phyloP scores from a whole-genome alignment of 768 basidiomycete genomes.

The Rhodotorula toruloides region DNA sequence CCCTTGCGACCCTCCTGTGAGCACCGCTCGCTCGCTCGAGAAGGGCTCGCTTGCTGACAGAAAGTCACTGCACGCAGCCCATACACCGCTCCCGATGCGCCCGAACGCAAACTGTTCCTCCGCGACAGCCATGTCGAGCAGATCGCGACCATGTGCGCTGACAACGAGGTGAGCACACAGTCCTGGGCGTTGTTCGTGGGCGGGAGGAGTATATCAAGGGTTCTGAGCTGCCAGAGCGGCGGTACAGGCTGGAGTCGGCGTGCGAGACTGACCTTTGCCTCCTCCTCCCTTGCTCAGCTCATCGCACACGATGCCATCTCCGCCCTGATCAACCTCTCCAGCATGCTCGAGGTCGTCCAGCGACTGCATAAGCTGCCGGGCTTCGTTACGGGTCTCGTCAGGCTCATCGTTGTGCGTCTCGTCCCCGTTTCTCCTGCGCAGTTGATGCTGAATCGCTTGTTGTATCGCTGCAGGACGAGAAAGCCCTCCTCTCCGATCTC shows the following conservation, averaged over 20 bases:
- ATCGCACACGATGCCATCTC: constrained; percentile 92
- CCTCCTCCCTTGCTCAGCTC: constrained; percentile 40
- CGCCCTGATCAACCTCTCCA: constrained; percentile 87
- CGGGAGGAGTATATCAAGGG: neutral
- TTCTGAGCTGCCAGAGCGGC: too few species aligned
- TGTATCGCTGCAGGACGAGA: constrained; percentile 62
- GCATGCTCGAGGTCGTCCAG: constrained; percentile 62
- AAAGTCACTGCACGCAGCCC: constrained; percentile 67
- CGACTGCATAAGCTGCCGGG: constrained; percentile 60
- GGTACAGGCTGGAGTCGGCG: too few species aligned
- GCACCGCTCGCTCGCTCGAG: neutral
- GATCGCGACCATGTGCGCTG: constrained; percentile 78
- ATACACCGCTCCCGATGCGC: constrained; percentile 56
- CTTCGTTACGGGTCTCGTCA: constrained; percentile 75
- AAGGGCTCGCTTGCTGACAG: constrained; percentile 43
- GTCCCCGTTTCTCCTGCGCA: neutral
- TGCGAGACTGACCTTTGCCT: too few species aligned
- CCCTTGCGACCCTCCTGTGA: constrained; percentile 68
- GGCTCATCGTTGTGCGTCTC: constrained; percentile 78
- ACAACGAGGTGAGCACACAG: constrained; percentile 46
- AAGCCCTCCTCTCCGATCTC: constrained; percentile 83
- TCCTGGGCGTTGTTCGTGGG: neutral
- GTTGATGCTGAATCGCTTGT: neutral
- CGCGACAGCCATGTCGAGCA: constrained; percentile 67
- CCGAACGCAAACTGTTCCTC: constrained; percentile 50